These are phyloP conservation scores for Colletotrichum costaricense DNA, from an alignment of 2,329 filamentous ascomycete genomes.

Conservation along the genomic window DNA sequence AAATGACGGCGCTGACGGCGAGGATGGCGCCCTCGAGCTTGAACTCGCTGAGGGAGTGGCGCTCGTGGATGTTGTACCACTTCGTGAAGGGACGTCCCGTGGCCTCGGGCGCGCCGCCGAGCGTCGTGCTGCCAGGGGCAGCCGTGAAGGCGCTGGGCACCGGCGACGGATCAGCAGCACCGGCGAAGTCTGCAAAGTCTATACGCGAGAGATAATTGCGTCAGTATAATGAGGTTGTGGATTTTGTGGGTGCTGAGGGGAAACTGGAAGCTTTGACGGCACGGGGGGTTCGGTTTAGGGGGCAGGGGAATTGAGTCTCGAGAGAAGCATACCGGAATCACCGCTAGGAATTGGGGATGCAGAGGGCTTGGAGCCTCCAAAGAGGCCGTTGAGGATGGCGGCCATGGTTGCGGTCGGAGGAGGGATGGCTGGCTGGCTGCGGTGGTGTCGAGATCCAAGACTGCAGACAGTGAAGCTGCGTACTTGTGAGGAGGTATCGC, in stretches of 20 bases:
- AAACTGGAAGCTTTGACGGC: conserved; percentile 27
- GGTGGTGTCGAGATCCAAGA: conserved; percentile 36
- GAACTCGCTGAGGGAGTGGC: conserved; percentile 86
- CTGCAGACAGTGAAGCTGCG: conserved; percentile 35
- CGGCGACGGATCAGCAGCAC: conserved; percentile 75
- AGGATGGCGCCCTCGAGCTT: conserved; percentile 87
- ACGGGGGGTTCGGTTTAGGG: not conserved
- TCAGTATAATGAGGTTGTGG: conserved; percentile 39
- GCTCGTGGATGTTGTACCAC: conserved; percentile 98
- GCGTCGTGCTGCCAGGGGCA: conserved; percentile 58
- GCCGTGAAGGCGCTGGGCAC: conserved; percentile 53
- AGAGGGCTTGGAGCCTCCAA: conserved; percentile 74
- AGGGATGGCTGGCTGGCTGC: conserved; percentile 35
- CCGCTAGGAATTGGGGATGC: conserved; percentile 60
- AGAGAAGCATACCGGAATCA: conserved; percentile 70
- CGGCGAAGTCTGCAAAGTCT: conserved; percentile 97
- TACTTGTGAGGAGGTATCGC: conserved; percentile 31
- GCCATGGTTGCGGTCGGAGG: conserved; percentile 57
- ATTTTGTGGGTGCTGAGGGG: conserved; percentile 32
- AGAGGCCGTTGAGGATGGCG: conserved; percentile 73
- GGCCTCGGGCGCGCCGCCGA: conserved; percentile 56
- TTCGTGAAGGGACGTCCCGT: conserved; percentile 80
- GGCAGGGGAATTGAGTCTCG: conserved; percentile 22
- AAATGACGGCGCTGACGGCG: conserved; percentile 77
- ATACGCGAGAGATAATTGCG: conserved; percentile 35